Conservation (phyloP, 1,139 yeast species). For the Pichia inconspicua region DNA sequence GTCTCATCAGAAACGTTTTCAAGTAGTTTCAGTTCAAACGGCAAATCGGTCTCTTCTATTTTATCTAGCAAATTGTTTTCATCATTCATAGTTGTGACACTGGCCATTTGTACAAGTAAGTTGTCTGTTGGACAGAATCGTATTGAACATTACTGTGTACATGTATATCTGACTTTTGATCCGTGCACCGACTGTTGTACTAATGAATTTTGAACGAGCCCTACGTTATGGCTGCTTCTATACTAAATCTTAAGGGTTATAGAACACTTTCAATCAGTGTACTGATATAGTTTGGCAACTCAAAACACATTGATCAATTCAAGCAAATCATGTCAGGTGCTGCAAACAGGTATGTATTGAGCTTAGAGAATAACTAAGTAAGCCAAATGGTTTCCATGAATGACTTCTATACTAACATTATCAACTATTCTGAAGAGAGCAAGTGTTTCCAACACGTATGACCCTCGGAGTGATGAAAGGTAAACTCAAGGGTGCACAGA, state of each 20-base stretch:
- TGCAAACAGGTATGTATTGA: constrained; percentile 15
- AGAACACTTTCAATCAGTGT: not conserved
- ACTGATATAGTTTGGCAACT: not conserved
- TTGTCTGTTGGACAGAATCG: not conserved
- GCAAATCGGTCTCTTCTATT: constrained; percentile 8
- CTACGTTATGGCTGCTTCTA: not conserved
- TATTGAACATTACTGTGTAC: not conserved
- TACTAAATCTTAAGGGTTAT: too few relatives aligned
- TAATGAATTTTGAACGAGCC: not conserved
- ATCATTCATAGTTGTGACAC: not conserved
- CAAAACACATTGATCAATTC: not conserved
- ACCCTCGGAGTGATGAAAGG: constrained; percentile 91
- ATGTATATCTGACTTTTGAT: not conserved
- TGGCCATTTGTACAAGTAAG: too few relatives aligned
- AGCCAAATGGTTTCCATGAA: not conserved
- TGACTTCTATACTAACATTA: not conserved
- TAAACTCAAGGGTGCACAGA: constrained; percentile 94
- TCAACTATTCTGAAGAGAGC: constrained; percentile 43
- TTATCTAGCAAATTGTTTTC: not conserved
- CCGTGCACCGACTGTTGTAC: not conserved
- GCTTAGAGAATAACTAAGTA: too few relatives aligned
- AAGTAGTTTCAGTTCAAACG: constrained; percentile 8
- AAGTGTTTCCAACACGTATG: constrained; percentile 95
- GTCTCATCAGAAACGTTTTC: constrained; percentile 37
- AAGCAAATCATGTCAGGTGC: constrained; percentile 16